phyloP scores from a whole-genome alignment of 768 basidiomycete species.

The Boletus rufocinnamomeus region DNA sequence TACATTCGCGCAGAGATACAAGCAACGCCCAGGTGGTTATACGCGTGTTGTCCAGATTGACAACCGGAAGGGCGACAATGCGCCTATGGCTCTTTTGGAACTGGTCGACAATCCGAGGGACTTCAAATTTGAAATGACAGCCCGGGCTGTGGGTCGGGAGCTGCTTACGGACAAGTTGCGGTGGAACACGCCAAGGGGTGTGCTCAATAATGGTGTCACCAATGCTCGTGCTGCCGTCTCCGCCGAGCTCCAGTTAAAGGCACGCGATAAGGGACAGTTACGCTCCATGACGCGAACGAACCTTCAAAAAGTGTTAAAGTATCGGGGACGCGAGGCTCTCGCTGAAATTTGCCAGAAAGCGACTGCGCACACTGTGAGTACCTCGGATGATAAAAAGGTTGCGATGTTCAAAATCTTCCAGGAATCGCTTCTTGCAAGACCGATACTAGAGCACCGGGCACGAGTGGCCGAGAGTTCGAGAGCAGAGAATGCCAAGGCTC shows the following conservation, averaged over 20 bases:
- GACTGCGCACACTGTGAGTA: slow-evolving; percentile 64
- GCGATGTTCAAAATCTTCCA: slow-evolving; percentile 31
- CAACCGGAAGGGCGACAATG: slow-evolving; percentile 89
- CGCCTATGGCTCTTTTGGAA: slow-evolving; percentile 88
- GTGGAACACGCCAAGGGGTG: slow-evolving; percentile 41
- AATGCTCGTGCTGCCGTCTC: slow-evolving; percentile 49
- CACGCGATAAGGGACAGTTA: slow-evolving; percentile 44
- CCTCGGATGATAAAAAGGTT: neutral
- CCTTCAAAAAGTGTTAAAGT: slow-evolving; percentile 71
- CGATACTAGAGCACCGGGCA: slow-evolving; percentile 50
- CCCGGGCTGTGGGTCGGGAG: slow-evolving; percentile 87
- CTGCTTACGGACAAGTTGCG: slow-evolving; percentile 58
- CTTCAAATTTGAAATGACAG: slow-evolving; percentile 84
- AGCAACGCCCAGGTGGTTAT: slow-evolving; percentile 85
- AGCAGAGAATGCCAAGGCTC: slow-evolving; percentile 30
- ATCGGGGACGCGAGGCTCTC: slow-evolving; percentile 49
- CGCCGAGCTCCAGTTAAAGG: slow-evolving; percentile 45
- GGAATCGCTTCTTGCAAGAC: slow-evolving; percentile 71
- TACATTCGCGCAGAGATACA: slow-evolving; percentile 79
- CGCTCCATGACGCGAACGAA: slow-evolving; percentile 73
- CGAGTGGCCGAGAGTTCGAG: slow-evolving; percentile 38
- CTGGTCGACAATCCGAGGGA: slow-evolving; percentile 95
- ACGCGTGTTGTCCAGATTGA: slow-evolving; percentile 93
- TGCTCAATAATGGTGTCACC: slow-evolving; percentile 54
- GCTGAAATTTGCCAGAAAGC: slow-evolving; percentile 56